Evolutionary conservation across 1,284 basidiomycete genomes (phyloP).

Genomic region (Neotropicomus parvogracilis): DNA sequence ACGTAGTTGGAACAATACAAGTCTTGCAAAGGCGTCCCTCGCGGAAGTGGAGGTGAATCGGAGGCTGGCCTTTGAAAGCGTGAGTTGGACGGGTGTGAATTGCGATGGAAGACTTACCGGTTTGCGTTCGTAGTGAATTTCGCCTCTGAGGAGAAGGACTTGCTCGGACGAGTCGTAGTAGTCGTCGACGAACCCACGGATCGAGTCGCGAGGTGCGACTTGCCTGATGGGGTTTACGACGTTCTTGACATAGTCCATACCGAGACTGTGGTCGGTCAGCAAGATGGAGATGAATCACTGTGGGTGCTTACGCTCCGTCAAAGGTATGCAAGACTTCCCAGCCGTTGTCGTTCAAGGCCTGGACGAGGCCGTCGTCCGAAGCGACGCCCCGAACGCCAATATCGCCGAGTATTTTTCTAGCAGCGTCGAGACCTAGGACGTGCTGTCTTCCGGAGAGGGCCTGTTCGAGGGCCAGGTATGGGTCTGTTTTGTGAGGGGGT

Average conservation of each 20-base stretch:
- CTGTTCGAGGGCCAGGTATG: constrained; percentile 19
- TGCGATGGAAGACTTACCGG: constrained; percentile 31
- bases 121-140: constrained; percentile 44
- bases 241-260: constrained; percentile 46
- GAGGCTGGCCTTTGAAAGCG: constrained; percentile 36
- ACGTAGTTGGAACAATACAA: constrained; percentile 37
- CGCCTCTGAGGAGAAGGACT: constrained; percentile 42
- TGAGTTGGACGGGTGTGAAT: constrained; percentile 23
- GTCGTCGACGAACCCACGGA: constrained; percentile 42
- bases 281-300: background rate
- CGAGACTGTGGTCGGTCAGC: constrained; percentile 33
- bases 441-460: constrained; percentile 18
- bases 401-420: constrained; percentile 18
- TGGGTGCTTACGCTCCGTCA: constrained; percentile 37
- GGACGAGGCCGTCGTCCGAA: constrained; percentile 33
- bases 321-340: constrained; percentile 41
- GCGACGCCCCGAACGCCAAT: constrained; percentile 16
- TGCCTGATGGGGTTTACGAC: constrained; percentile 40
- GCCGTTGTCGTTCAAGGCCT: constrained; percentile 34
- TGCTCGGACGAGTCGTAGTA: constrained; percentile 35
- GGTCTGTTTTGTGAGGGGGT: constrained; percentile 18
- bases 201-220: constrained; percentile 33
- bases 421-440: constrained; percentile 20
- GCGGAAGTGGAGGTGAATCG: constrained; percentile 36
- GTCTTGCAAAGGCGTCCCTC: constrained; percentile 34